Evolutionary conservation across 257 asterid species (phyloP), one percentile per base, ranked within the genome.

Genomic region (Coffea canephora): DNA sequence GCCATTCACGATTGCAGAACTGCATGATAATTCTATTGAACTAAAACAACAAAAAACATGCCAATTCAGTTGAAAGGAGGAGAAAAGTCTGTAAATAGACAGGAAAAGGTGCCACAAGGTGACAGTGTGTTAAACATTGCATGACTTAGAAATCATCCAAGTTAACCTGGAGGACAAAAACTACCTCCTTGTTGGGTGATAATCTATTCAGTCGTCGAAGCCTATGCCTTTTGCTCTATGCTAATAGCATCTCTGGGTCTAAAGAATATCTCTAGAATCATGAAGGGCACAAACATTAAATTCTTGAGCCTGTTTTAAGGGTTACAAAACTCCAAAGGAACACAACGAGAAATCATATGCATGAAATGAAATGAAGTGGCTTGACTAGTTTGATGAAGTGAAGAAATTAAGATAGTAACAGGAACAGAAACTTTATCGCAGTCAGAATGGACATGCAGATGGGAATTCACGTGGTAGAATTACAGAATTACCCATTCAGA

Each of bases 31-130:
- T 69, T 72, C 31, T 31, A 2, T 1, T 6, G 19, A 74, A 6
- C 13, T 23, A 23, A 12, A 11, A 23, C 8, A 36, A 45, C 8
- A 59, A 0, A 0, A 57, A 23, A 36, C 52, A 65, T 18, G 25
- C 5, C 43, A 19, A 64, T 73, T 68, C 27, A 31, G 77, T 62
- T 21, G 23, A 27, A 18, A 31, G 25, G 21, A 39, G 16, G 27
- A 46, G 36, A n/a, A 72, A 72, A 45, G 49, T 62, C 46, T 13
- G 61, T 48, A 70, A 78, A 71, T 78, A 49, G 36, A 23, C 23
- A 61, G 64, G 9, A 16, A 19, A 78, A 39, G 73, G 31, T 23
- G 41, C 48, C 25, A 1, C 11, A 64, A 61, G 14, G 46, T 12
- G 62, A 36, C 15, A 6, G 19, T 0, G 50, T 34, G 71, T 61